phyloP scores from a whole-genome alignment of 495 filamentous ascomycete genomes.

The Hypoxylon fragiforme region DNA sequence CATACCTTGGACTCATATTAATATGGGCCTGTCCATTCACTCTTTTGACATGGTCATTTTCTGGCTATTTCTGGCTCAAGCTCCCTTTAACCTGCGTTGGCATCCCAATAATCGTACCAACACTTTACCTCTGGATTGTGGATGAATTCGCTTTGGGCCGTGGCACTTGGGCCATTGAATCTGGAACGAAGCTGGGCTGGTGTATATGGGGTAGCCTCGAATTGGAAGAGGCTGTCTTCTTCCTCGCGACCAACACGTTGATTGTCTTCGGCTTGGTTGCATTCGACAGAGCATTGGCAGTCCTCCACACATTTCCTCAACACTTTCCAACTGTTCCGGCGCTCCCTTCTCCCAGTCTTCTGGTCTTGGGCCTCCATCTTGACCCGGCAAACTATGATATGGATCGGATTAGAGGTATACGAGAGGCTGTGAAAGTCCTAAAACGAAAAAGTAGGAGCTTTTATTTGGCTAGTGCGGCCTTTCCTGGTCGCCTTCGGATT shows the following conservation, averaged over 20 bases:
- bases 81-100: constrained; percentile 56
- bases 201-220: constrained; percentile 65
- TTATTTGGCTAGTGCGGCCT: constrained; percentile 66
- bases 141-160: constrained; percentile 63
- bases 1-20: constrained; percentile 68
- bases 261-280: constrained; percentile 67
- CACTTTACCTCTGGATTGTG: constrained; percentile 67
- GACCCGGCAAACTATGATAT: constrained; percentile 51
- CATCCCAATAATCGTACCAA: constrained; percentile 61
- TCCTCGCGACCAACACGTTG: constrained; percentile 64
- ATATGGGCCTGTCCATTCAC: constrained; percentile 67
- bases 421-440: constrained; percentile 56
- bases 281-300: constrained; percentile 63
- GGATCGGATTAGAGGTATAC: constrained; percentile 55
- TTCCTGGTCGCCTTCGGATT: constrained; percentile 64
- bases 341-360: constrained; percentile 49
- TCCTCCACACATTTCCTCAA: constrained; percentile 58
- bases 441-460: constrained; percentile 67
- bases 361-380: constrained; percentile 50
- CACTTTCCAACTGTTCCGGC: constrained; percentile 47
- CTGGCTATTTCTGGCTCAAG: constrained; percentile 60
- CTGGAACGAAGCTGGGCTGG: constrained; percentile 61
- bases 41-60: constrained; percentile 62
- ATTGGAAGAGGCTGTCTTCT: constrained; percentile 71
- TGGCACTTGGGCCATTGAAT: constrained; percentile 68